Percentiles rank a stretch among this genome's conserved stretches.
Evolutionary conservation across 2,329 filamentous ascomycete genomes (phyloP).

Genomic region (Fonsecaea multimorphosa): DNA sequence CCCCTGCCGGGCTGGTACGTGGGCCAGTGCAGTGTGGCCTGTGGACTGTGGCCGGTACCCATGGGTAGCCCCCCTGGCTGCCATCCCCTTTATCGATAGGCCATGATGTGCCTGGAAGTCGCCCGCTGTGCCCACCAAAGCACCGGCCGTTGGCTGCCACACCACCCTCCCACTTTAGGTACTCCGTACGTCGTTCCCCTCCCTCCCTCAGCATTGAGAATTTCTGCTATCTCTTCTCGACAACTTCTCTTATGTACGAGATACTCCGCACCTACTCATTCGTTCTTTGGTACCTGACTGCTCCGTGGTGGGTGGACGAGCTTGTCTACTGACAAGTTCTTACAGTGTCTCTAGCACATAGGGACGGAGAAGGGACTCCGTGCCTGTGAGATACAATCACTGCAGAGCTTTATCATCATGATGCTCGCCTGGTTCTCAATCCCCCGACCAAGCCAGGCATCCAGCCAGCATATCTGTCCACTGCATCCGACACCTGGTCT

Average conservation of each 20-base stretch:
- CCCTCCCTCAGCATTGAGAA: background rate
- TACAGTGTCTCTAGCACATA: too few relatives aligned
- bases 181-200: background rate
- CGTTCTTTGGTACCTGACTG: background rate
- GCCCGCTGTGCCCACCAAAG: background rate
- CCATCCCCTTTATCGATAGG: conserved; percentile 19
- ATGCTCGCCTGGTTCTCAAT: background rate
- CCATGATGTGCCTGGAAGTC: background rate
- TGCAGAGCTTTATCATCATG: background rate
- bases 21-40: background rate
- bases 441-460: background rate
- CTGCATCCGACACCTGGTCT: conserved; percentile 7
- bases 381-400: background rate
- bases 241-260: background rate
- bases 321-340: background rate
- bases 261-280: background rate
- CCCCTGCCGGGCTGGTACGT: background rate
- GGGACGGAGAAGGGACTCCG: too few relatives aligned
- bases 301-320: background rate
- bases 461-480: background rate
- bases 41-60: background rate
- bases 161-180: background rate
- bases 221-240: conserved; percentile 2
- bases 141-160: conserved; percentile 2
- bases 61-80: background rate